Evolutionary conservation across 2,329 filamentous ascomycete species (phyloP), one percentile per base, ranked within the genome.

Genomic region (Neonectria magnoliae): DNA sequence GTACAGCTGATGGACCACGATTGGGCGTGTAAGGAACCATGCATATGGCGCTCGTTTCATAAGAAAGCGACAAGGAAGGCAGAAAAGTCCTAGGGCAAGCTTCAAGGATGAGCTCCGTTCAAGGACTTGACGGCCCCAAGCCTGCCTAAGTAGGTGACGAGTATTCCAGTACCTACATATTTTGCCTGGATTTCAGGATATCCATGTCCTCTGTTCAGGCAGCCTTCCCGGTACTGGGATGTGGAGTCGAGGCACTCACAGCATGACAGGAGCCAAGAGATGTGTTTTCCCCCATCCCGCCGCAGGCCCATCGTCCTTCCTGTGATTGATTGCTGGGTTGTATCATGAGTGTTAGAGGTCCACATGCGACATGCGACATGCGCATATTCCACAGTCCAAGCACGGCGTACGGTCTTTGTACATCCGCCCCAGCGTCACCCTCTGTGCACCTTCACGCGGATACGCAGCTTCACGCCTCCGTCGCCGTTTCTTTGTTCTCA

Each of bases 331-430:
- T 58, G 42, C 45, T 48, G 27, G 31, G 45, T 5, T 63, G 60
- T 63, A 53, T 63, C 55, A 59, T 59, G 50, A 51, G 60, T 51
- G 60, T 63, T 63, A 59, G 51, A 63, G 55, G 60, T 41, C 50
- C 16, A 38, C 38, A 50, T 47, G 50, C 31, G 48, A 38, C 38
- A 50, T 47, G 50, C 31, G 48, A 45, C 60, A 55, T 45, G 47
- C 42, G 42, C 42, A 53, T 31, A 27, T 63, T 45, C 44, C 18
- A 47, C 41, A 53, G 27, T 18, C n/a, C 22, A n/a, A 48, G 14
- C 25, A 48, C 36, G 36, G 36, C 36, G 14, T n/a, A n/a, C 14
- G 6, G 14, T 38, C 8, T 42, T 42, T 10, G 47, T 31, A 31
- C 47, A 20, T 31, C 16, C 41, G 22, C 13, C 47, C 41, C 31